Evolutionary conservation across 495 filamentous ascomycete genomes (phyloP), one percentile per base, ranked within the genome.

Genomic region (Chlorociboria aeruginascens): DNA sequence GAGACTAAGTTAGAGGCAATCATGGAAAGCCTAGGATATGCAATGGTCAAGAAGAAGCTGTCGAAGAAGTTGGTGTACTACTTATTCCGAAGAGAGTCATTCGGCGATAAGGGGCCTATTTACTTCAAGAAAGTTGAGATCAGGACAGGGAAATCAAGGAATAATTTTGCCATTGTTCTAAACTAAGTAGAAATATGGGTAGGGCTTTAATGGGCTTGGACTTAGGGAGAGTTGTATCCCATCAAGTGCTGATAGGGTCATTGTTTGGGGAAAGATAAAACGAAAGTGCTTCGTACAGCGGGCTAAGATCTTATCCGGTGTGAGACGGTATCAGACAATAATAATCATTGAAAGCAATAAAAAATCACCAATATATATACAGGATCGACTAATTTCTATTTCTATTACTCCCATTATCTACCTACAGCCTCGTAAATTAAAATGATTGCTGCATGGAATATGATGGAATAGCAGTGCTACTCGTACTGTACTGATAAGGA

Each of bases 51-150:
- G 49, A 73, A 70, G 60, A 95, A 94, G 64, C 66, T 78, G 48
- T 85, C 84, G 1, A 69, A 79, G 29, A 95, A 95, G 61, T 71
- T 99, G 45, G 79, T 89, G 31, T 96, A 93, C 66, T 88, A 90
- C 52, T 70, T 97, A 8, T 97, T 88, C 88, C 72, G 65, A 57
- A 2, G 47, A 34, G 40, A 43, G 8, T 65, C 68, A 45, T 65
- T 49, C 55, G 59, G 32, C 14, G 29, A 49, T 48, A 66, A 34
- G 43, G 66, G 60, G 54, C 65, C 53, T 34, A 44, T 46, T 43
- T 45, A 31, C 28, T 81, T 74, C 59, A 73, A 72, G 56, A 96
- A 95, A 63, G 73, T 78, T 49, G 80, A 87, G 54, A 62, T 95
- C 34, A 79, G 82, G 40, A 69, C 82, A 30, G 89, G 89, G 3